Conservation (phyloP, 768 basidiomycete genomes). For the Auriscalpium orientale region DNA sequence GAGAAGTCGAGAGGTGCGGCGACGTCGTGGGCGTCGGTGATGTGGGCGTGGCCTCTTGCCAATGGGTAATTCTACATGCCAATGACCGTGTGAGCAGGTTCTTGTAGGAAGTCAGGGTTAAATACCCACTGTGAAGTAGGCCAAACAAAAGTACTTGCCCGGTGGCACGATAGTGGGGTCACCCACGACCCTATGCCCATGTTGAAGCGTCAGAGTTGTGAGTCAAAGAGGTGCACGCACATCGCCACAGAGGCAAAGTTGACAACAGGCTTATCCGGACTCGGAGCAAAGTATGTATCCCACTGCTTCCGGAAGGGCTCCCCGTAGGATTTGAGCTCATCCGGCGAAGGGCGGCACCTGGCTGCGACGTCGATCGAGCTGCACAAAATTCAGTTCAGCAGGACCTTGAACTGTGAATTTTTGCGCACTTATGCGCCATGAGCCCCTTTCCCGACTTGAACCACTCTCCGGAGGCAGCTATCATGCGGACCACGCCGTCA, state of each 20-base stretch:
- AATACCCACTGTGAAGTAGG: neutral
- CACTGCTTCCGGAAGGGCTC: slow-evolving; percentile 19
- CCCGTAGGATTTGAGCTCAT: slow-evolving; percentile 19
- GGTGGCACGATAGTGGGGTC: neutral
- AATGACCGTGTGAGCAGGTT: neutral
- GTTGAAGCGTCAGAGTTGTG: neutral
- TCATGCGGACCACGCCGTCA: neutral
- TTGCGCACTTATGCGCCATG: slow-evolving; percentile 46
- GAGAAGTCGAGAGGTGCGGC: slow-evolving; percentile 16
- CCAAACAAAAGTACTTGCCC: neutral
- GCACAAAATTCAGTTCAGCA: neutral
- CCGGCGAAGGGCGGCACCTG: slow-evolving; percentile 16
- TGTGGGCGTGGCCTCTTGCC: slow-evolving; percentile 18
- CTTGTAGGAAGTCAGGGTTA: neutral
- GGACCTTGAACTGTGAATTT: too few species aligned
- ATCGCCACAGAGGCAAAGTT: slow-evolving; percentile 4
- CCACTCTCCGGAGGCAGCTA: slow-evolving; percentile 31
- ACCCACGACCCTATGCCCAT: neutral
- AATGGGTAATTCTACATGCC: slow-evolving; percentile 11
- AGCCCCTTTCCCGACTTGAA: slow-evolving; percentile 34
- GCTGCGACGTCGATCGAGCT: slow-evolving; percentile 19
- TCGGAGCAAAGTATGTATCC: slow-evolving; percentile 16
- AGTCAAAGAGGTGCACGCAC: slow-evolving; percentile 7
- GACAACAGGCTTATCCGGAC: slow-evolving; percentile 19
- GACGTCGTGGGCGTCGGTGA: slow-evolving; percentile 14